Conservation (phyloP, 2,329 filamentous ascomycete species). For the Sporothrix luriei region DNA sequence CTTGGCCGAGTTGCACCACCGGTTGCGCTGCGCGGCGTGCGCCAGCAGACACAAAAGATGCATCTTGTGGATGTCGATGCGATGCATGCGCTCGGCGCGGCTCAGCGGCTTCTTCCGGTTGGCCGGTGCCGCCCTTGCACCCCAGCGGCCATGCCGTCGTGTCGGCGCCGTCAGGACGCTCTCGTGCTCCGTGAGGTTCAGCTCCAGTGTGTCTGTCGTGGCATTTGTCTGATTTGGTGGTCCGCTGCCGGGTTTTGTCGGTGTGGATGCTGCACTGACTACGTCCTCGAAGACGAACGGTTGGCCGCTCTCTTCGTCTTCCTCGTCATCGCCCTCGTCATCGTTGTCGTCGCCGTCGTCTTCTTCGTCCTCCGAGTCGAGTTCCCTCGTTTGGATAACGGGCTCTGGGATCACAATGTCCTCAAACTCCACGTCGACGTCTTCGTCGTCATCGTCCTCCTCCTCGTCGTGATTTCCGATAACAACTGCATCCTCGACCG, state of each 20-base stretch:
- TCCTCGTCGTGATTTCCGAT: constrained; percentile 22
- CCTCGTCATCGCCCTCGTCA: constrained; percentile 26
- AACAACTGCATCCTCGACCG: not conserved
- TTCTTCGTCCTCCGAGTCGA: constrained; percentile 35
- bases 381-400: constrained; percentile 36
- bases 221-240: not conserved
- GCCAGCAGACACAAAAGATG: constrained; percentile 82
- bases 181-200: constrained; percentile 56
- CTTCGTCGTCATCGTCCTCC: constrained; percentile 32
- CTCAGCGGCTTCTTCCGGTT: constrained; percentile 57
- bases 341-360: constrained; percentile 34
- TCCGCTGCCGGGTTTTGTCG: not conserved
- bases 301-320: constrained; percentile 32
- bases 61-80: constrained; percentile 79
- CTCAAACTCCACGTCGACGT: constrained; percentile 36
- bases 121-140: constrained; percentile 39
- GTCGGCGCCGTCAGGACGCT: constrained; percentile 40
- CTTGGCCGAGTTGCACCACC: constrained; percentile 79
- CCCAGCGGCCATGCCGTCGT: constrained; percentile 40
- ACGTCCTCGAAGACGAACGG: constrained; percentile 32
- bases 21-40: constrained; percentile 76
- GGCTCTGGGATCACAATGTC: constrained; percentile 36
- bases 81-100: constrained; percentile 56
- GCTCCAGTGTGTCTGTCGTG: constrained; percentile 47
- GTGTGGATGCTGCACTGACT: not conserved